Conservation (phyloP, 1,284 basidiomycete species). For the Cutaneotrichosporon cavernicola region DNA sequence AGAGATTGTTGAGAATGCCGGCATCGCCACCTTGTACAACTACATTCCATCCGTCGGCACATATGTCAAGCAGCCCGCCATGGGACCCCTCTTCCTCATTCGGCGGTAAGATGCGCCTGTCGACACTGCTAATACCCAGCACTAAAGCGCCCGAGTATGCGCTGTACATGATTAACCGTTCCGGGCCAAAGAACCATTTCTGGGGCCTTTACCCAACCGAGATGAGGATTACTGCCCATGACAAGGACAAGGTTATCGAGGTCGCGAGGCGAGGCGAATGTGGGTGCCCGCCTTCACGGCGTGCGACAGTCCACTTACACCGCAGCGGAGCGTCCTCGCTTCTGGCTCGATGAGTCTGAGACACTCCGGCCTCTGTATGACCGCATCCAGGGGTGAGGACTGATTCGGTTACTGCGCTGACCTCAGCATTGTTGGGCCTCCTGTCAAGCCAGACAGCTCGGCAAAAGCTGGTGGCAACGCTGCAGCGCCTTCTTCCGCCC, state of each 20-base stretch:
- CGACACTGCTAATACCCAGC: slow-evolving; percentile 17
- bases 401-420: background rate
- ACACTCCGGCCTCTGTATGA: background rate
- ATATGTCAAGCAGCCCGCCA: background rate
- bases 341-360: background rate
- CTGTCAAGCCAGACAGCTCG: background rate
- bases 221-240: slow-evolving; percentile 36
- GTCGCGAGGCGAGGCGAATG: slow-evolving; percentile 46
- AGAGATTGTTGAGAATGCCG: slow-evolving; percentile 39
- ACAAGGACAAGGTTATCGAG: slow-evolving; percentile 36
- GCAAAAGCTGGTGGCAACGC: background rate
- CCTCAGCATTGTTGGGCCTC: slow-evolving; percentile 1
- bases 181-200: slow-evolving; percentile 42
- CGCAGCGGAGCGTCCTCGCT: background rate
- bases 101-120: slow-evolving; percentile 31
- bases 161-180: slow-evolving; percentile 48
- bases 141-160: slow-evolving; percentile 44
- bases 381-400: background rate
- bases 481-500: background rate
- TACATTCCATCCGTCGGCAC: background rate
- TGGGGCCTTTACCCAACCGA: slow-evolving; percentile 45
- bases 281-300: slow-evolving; percentile 24
- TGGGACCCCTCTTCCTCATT: slow-evolving; percentile 48
- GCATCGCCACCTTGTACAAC: background rate
- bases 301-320: background rate